Evolutionary conservation across 148 eudicot species (phyloP).

Genomic region (Fagopyrum homotropicum): DNA sequence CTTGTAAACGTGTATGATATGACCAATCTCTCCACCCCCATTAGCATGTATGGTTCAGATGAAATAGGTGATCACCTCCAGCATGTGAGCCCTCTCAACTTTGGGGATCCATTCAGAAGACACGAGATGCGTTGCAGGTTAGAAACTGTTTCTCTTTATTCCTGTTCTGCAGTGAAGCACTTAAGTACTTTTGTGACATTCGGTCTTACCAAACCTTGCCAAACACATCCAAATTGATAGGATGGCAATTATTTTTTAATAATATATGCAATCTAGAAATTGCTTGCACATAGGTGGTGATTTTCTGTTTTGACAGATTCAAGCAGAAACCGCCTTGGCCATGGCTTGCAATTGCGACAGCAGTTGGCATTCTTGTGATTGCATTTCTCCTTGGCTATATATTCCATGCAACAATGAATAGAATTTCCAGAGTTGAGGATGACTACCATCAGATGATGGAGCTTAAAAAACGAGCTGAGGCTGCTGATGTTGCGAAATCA

Average conservation of each 20-base stretch:
- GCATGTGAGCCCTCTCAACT: conserved; percentile 67
- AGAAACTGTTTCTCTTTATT: background rate
- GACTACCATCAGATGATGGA: conserved; percentile 67
- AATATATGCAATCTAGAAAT: conserved; percentile 6
- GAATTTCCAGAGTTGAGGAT: conserved; percentile 84
- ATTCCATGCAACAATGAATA: conserved; percentile 65
- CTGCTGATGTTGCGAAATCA: conserved; percentile 93
- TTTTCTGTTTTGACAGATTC: conserved; percentile 45
- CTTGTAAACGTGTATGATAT: conserved; percentile 86
- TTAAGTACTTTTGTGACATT: background rate
- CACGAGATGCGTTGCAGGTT: conserved; percentile 98
- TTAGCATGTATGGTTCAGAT: conserved; percentile 91
- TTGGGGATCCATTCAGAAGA: conserved; percentile 86
- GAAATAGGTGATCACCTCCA: conserved; percentile 41
- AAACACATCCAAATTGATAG: background rate
- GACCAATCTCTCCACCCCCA: conserved; percentile 59
- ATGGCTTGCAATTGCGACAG: conserved; percentile 52
- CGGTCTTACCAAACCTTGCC: too few relatives aligned
- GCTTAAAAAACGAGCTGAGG: conserved; percentile 84
- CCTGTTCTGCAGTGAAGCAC: background rate
- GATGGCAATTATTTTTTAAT: background rate
- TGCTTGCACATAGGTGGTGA: background rate
- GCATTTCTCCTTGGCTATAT: conserved; percentile 66
- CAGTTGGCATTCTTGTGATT: conserved; percentile 61
- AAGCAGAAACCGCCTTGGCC: conserved; percentile 87